Evolutionary conservation across 1,284 basidiomycete species (phyloP).

Genomic region (Malassezia japonica): DNA sequence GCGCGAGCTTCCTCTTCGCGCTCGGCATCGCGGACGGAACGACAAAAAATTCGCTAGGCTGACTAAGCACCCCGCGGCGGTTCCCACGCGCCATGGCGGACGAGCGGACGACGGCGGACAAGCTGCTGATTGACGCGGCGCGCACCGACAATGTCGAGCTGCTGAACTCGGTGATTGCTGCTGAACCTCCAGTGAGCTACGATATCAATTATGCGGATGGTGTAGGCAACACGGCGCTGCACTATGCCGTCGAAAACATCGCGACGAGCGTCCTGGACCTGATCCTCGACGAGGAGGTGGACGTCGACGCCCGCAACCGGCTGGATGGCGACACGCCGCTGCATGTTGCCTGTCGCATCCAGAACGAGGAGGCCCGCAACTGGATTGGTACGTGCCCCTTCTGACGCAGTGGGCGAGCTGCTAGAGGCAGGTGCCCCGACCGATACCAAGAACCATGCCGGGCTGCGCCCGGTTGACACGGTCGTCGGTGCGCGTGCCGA

Average conservation of each 20-base stretch:
- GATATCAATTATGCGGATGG: slow-evolving; percentile 39
- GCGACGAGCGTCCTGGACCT: slow-evolving; percentile 31
- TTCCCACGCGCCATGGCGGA: slow-evolving; percentile 3
- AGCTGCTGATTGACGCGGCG: slow-evolving; percentile 33
- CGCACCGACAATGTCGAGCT: slow-evolving; percentile 36
- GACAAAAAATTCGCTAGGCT: slow-evolving; percentile 1
- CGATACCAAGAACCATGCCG: slow-evolving; percentile 29
- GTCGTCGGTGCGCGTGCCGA: slow-evolving; percentile 24
- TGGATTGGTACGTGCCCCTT: slow-evolving; percentile 49
- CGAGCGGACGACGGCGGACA: slow-evolving; percentile 18
- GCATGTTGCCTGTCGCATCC: slow-evolving; percentile 63
- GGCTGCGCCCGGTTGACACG: slow-evolving; percentile 35
- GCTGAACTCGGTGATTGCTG: slow-evolving; percentile 27
- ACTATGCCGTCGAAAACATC: slow-evolving; percentile 33
- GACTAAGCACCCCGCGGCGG: slow-evolving; percentile 1
- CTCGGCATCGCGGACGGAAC: neutral
- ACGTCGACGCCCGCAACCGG: slow-evolving; percentile 71
- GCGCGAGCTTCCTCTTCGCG: slow-evolving; percentile 2
- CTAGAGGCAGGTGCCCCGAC: slow-evolving; percentile 41
- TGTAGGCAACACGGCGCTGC: slow-evolving; percentile 41
- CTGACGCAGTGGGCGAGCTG: slow-evolving; percentile 30
- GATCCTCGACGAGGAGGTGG: slow-evolving; percentile 54
- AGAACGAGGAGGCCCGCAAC: slow-evolving; percentile 57
- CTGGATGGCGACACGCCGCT: slow-evolving; percentile 69
- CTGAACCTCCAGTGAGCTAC: slow-evolving; percentile 18